phyloP scores from a whole-genome alignment of 1,139 yeast species.

The Candida albicans region DNA sequence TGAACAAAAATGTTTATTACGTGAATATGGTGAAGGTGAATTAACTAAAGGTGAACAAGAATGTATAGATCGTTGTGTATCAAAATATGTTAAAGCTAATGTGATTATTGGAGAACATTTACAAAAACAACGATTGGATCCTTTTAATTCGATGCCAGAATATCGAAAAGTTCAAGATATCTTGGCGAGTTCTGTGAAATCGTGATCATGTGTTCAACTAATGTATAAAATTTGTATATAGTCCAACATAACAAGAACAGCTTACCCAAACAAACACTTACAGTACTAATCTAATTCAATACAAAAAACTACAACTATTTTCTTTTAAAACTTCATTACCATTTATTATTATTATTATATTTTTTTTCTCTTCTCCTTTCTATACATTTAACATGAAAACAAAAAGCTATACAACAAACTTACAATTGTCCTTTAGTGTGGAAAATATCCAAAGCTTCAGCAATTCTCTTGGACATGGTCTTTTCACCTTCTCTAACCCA shows the following conservation, averaged over 20 bases:
- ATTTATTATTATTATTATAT: not conserved
- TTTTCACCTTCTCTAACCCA: constrained; percentile 99
- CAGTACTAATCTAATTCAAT: too few species aligned
- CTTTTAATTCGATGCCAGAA: constrained; percentile 38
- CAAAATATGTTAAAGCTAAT: constrained; percentile 70
- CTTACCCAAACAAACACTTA: too few species aligned
- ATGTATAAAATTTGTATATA: not conserved
- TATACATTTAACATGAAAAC: constrained; percentile 1
- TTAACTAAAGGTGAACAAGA: constrained; percentile 73
- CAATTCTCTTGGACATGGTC: constrained; percentile 88
- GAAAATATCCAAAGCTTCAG: constrained; percentile 84
- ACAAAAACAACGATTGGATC: constrained; percentile 33
- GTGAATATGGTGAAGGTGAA: constrained; percentile 77
- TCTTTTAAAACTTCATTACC: not conserved
- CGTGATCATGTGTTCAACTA: not conserved
- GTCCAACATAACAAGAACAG: too few species aligned
- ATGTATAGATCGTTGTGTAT: constrained; percentile 77
- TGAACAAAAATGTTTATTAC: constrained; percentile 68
- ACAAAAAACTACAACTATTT: too few species aligned
- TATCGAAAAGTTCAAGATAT: constrained; percentile 29
- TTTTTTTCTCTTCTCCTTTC: not conserved
- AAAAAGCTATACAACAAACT: constrained; percentile 7
- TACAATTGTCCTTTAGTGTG: constrained; percentile 70
- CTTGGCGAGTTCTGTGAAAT: not conserved
- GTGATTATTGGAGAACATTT: constrained; percentile 53